Conservation (phyloP, 805 yeast genomes). For the Starmerella stigmatis region DNA sequence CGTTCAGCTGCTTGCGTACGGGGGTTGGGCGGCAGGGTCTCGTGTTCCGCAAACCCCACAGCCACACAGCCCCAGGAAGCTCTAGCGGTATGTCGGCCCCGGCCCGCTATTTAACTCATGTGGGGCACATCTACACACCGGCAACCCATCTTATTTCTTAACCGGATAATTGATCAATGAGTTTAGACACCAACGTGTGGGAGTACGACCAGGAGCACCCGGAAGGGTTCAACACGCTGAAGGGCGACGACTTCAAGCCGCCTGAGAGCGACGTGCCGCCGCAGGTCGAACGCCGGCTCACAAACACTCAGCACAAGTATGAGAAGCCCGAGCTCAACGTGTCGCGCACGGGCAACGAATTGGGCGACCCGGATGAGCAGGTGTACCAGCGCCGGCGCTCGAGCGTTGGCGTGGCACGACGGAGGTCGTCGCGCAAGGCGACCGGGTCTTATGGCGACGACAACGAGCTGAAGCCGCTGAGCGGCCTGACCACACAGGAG, state of each 20-base stretch:
- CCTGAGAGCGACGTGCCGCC: slow-evolving; percentile 16
- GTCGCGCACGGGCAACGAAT: slow-evolving; percentile 14
- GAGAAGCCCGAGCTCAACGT: slow-evolving; percentile 11
- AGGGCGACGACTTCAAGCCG: slow-evolving; percentile 17
- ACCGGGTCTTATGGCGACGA: slow-evolving; percentile 18
- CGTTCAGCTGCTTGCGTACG: slow-evolving; percentile 1
- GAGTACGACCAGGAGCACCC: slow-evolving; percentile 17
- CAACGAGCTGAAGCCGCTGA: slow-evolving; percentile 10
- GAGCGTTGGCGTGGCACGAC: slow-evolving; percentile 10
- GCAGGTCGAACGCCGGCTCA: slow-evolving; percentile 12
- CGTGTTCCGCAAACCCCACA: too few species aligned
- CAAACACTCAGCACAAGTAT: slow-evolving; percentile 13
- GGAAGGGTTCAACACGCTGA: slow-evolving; percentile 17
- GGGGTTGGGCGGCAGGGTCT: too few species aligned
- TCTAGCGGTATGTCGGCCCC: slow-evolving; percentile 3
- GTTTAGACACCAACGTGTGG: slow-evolving; percentile 11
- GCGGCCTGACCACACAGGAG: slow-evolving; percentile 10
- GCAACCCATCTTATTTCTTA: neutral
- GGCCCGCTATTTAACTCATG: slow-evolving; percentile 1
- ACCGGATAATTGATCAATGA: neutral
- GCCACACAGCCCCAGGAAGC: slow-evolving; percentile 3
- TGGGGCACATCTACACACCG: too few species aligned
- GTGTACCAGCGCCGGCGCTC: slow-evolving; percentile 17
- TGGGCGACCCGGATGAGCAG: slow-evolving; percentile 10
- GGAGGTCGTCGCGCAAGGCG: slow-evolving; percentile 17